Base-by-base conservation (phyloP, 2,329 filamentous ascomycete genomes). In the Penicillium digitatum region DNA sequence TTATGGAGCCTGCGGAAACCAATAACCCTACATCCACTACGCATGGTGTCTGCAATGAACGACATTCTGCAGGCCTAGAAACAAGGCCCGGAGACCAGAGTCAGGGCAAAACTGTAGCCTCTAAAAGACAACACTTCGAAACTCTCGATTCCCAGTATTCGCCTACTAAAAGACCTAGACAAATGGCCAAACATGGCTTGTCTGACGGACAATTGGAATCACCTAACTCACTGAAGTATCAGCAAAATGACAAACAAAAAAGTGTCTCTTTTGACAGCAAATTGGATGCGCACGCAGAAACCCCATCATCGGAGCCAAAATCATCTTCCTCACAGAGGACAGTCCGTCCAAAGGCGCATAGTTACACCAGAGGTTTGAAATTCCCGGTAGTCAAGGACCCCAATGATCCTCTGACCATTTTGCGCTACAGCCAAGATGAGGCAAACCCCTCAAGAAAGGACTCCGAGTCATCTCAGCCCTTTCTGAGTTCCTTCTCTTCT, bases 351-450 rank as follows among this genome's bases (percentile, higher is more conserved):
- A 72, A 69, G 46, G 68, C 67, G 7, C 50, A 54, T 22, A 62
- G 70, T 54, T 59, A 74, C 61, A 69, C 74, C 60, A 66, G 78
- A 58, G 79, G 77, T 22, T 75, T 90, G 26, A 80, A 79, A 27
- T 95, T 90, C 65, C 82, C 87, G 1, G 82, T 91, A 12, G 88
- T 93, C 22, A 95, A 95, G 72, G 84, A 93, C 62, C 82, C 86
- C 1, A 81, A 85, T 62, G 84, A 89, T 62, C 81, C 83, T 5
- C 79, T 78, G 55, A 88, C 87, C 0, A 76, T 80, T 27, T 62
- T 84, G 43, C 83, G 86, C 42, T 75, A 90, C 29, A 90, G 87
- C 65, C 89, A 93, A 69, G 78, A 79, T 44, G 83, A 79, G 52
- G 74, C 71, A 16, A 51, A 54, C 48, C 81, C 81, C 34, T 82